Evolutionary conservation across 2,329 filamentous ascomycete genomes (phyloP).

Genomic region (Alternaria conjuncta): DNA sequence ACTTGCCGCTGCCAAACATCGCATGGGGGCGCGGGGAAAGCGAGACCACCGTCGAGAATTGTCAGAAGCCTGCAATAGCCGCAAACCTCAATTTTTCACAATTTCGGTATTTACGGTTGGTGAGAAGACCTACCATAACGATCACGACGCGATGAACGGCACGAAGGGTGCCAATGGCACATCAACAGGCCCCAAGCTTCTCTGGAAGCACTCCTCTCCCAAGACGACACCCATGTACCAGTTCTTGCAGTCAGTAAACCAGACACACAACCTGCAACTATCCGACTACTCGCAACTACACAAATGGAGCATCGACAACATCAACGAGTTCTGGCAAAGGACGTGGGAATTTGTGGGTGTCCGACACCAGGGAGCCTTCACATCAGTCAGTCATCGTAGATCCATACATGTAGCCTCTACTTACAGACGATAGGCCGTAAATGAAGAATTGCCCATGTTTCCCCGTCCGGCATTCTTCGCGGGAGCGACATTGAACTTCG

Average conservation of each 20-base stretch:
- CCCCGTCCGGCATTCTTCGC: constrained; percentile 87
- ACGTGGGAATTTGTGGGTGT: constrained; percentile 85
- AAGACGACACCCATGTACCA: constrained; percentile 72
- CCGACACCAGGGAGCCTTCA: constrained; percentile 68
- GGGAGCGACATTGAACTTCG: constrained; percentile 84
- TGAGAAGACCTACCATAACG: neutral
- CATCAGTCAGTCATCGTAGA: constrained; percentile 56
- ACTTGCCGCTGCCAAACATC: neutral
- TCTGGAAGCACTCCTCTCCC: constrained; percentile 76
- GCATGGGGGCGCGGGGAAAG: constrained; percentile 4
- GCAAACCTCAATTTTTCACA: neutral
- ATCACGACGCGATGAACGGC: constrained; percentile 8
- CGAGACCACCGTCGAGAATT: constrained; percentile 9
- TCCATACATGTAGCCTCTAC: constrained; percentile 11
- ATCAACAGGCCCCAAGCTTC: constrained; percentile 25
- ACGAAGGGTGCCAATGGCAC: constrained; percentile 34
- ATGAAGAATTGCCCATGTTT: constrained; percentile 73
- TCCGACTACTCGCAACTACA: constrained; percentile 77
- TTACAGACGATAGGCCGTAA: constrained; percentile 66
- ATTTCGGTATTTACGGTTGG: neutral
- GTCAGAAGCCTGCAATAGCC: constrained; percentile 4
- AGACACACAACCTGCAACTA: constrained; percentile 68
- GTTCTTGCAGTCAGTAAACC: constrained; percentile 73
- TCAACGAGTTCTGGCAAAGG: constrained; percentile 81
- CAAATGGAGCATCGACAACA: constrained; percentile 81